phyloP scores from a whole-genome alignment of 2,329 filamentous ascomycete species.

The Scopulariopsis brevicaulis region DNA sequence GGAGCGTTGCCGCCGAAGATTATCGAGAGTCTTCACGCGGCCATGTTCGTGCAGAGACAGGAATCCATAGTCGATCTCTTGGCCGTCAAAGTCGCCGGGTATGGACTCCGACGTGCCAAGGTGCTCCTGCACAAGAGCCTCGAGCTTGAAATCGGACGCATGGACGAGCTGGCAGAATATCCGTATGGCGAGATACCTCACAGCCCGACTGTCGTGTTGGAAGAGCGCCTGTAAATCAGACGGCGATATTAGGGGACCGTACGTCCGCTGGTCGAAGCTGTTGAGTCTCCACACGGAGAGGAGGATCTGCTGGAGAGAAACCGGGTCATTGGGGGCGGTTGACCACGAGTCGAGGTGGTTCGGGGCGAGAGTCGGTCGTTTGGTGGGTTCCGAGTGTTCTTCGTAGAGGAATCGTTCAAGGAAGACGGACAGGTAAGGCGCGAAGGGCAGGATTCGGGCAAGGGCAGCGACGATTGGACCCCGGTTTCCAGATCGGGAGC shows the following conservation, averaged over 20 bases:
- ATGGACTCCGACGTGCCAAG: conserved; percentile 50
- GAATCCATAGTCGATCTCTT: conserved; percentile 68
- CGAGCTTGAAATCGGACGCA: conserved; percentile 68
- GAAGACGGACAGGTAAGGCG: conserved; percentile 67
- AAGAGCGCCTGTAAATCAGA: conserved; percentile 61
- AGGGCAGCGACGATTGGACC: conserved; percentile 53
- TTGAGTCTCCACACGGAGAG: conserved; percentile 70
- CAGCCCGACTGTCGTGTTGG: conserved; percentile 39
- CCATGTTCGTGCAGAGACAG: conserved; percentile 46
- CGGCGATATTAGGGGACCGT: conserved; percentile 52
- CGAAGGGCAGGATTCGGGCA: conserved; percentile 70
- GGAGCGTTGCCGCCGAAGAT: conserved; percentile 1
- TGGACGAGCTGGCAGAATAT: conserved; percentile 70
- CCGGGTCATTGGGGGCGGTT: conserved; percentile 11
- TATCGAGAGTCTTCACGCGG: conserved; percentile 25
- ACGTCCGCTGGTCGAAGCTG: conserved; percentile 60
- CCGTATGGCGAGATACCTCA: conserved; percentile 73
- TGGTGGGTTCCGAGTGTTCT: conserved; percentile 6
- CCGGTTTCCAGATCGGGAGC: conserved; percentile 18
- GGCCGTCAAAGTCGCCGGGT: conserved; percentile 63
- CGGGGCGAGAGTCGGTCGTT: conserved; percentile 1
- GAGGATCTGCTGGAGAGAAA: conserved; percentile 29
- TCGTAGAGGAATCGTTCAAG: conserved; percentile 34
- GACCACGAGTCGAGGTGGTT: conserved; percentile 1
- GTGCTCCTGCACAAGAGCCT: conserved; percentile 57